Conservation (phyloP, 495 filamentous ascomycete genomes). For the Hypoxylon lenormandii region DNA sequence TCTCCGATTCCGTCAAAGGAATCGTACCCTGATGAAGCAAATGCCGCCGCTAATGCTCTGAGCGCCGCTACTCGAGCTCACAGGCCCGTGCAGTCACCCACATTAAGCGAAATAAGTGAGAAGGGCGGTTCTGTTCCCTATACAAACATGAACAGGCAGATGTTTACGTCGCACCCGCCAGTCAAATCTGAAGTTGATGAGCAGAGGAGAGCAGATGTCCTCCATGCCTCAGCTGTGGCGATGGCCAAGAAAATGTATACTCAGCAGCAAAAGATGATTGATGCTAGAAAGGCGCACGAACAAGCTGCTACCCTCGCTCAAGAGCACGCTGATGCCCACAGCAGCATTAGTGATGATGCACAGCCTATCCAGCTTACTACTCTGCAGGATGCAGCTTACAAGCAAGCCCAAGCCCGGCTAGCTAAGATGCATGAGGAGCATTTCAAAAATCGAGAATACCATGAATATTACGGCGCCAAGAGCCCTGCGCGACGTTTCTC, state of each 20-base stretch:
- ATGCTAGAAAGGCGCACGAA: constrained; percentile 56
- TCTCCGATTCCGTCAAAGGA: constrained; percentile 61
- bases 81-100: constrained; percentile 52
- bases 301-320: constrained; percentile 47
- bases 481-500: constrained; percentile 58
- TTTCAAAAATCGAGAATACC: constrained; percentile 66
- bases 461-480: constrained; percentile 77
- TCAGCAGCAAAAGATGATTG: constrained; percentile 68
- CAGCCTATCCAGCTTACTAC: constrained; percentile 62
- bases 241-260: constrained; percentile 90
- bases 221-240: constrained; percentile 82
- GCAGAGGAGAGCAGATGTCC: constrained; percentile 72
- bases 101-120: constrained; percentile 43
- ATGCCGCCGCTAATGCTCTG: constrained; percentile 72
- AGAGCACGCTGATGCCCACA: constrained; percentile 46
- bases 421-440: constrained; percentile 81
- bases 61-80: constrained; percentile 74
- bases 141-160: constrained; percentile 67
- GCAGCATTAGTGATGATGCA: constrained; percentile 50
- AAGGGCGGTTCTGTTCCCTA: constrained; percentile 58
- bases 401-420: constrained; percentile 82
- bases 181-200: constrained; percentile 79
- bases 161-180: constrained; percentile 81
- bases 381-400: constrained; percentile 85
- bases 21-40: constrained; percentile 69